These are phyloP conservation scores for Annulohypoxylon truncatum DNA, from an alignment of 2,329 filamentous ascomycete genomes.

Conservation along the genomic window DNA sequence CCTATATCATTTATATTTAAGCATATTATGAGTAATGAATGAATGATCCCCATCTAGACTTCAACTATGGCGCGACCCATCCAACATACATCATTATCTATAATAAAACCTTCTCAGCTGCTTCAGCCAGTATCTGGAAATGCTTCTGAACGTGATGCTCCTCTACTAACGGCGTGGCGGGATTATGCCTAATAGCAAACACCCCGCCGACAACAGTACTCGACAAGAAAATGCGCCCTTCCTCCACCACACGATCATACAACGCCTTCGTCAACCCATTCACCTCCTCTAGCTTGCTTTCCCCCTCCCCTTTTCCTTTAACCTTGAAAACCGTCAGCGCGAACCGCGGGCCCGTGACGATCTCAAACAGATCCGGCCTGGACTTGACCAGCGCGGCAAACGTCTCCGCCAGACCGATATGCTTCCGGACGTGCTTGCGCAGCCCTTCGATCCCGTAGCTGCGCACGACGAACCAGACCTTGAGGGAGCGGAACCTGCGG, in stretches of 20 bases:
- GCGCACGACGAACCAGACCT: slow-evolving; percentile 94
- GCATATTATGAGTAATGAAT: slow-evolving; percentile 18
- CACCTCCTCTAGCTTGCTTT: slow-evolving; percentile 57
- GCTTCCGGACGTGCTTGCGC: slow-evolving; percentile 76
- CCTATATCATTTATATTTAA: slow-evolving; percentile 13
- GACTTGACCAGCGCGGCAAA: slow-evolving; percentile 72
- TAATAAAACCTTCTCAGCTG: slow-evolving; percentile 66
- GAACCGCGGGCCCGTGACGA: slow-evolving; percentile 80
- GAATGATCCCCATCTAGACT: neutral
- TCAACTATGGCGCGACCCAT: neutral
- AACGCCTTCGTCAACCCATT: slow-evolving; percentile 79
- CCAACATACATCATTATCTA: neutral
- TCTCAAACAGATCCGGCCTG: slow-evolving; percentile 77
- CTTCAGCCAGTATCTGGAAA: slow-evolving; percentile 77
- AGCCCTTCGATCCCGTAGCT: slow-evolving; percentile 83
- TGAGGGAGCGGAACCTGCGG: slow-evolving; percentile 85
- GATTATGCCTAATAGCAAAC: slow-evolving; percentile 85
- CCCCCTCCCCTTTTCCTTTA: slow-evolving; percentile 46
- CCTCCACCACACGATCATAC: slow-evolving; percentile 78
- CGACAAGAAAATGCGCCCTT: slow-evolving; percentile 85
- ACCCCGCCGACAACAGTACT: slow-evolving; percentile 77
- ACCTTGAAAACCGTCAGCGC: slow-evolving; percentile 82
- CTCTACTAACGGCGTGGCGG: slow-evolving; percentile 75
- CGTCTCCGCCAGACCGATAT: slow-evolving; percentile 74
- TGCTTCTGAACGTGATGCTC: slow-evolving; percentile 77